Base-by-base conservation (phyloP, 2,329 filamentous ascomycete genomes). In the Talaromyces sp. region DNA sequence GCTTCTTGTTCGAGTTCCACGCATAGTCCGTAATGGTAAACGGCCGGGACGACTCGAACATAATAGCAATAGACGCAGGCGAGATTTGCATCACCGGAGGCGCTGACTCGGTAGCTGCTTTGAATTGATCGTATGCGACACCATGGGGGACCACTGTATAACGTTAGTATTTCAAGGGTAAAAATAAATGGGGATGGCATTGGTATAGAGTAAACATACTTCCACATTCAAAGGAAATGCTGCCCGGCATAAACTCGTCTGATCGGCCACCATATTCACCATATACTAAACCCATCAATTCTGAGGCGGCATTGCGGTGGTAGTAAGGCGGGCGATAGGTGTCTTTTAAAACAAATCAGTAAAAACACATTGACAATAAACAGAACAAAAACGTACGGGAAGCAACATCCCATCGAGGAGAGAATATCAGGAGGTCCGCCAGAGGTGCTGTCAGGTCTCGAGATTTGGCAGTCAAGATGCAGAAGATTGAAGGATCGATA, bases 271-370 rank as follows among this genome's bases (percentile, higher is more conserved):
- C 71, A 54, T 74, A 74, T 1, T 68, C 69, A 33, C 72, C 72
- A 57, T 74, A 74, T 59, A 74, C 68, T 25, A 76, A 65, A 39
- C 74, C 75, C 74, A 76, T 75, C 11, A 77, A 61, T 63, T 77
- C 76, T 9, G 70, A 74, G 36, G 73, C 72, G 10, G 69, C 74
- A 55, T 78, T 78, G 39, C 76, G 75, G 63, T 78, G 76, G 63
- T 77, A 78, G 65, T 77, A 78, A 6, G 76, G 76, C 4, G 73
- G 74, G 11, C 76, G 73, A 60, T 75, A 77, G 11, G 76, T 77
- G 62, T 78, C 69, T 68, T 39, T 30, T n/a, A 22, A 6, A 55
- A 10, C 2, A 27, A 4, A 25, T 13, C 3, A 25, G 27, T 54
- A 19, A 32, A 13, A 7, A 13, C 9, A 22, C 8, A 8, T 1